Evolutionary conservation across 2,329 filamentous ascomycete species (phyloP).

Genomic region (Xylariaceae sp.): DNA sequence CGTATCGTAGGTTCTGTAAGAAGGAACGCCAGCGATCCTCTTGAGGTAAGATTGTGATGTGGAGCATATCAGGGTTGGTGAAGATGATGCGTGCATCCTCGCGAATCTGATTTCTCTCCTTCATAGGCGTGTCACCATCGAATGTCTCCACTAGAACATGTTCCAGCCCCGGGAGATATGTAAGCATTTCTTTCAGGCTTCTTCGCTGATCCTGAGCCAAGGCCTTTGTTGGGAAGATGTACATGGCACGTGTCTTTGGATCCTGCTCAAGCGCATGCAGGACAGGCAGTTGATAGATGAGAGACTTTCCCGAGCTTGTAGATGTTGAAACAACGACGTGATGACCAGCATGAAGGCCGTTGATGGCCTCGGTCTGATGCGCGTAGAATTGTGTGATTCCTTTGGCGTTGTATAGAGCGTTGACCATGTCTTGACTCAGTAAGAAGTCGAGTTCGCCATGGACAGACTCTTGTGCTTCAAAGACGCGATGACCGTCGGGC

Average conservation of each 20-base stretch:
- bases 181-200: slow-evolving; percentile 79
- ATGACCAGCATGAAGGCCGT: slow-evolving; percentile 73
- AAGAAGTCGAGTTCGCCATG: slow-evolving; percentile 82
- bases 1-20: slow-evolving; percentile 81
- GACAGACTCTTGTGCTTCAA: slow-evolving; percentile 76
- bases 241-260: slow-evolving; percentile 76
- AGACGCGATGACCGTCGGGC: slow-evolving; percentile 85
- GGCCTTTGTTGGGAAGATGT: slow-evolving; percentile 97
- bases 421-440: slow-evolving; percentile 88
- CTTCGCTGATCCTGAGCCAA: slow-evolving; percentile 90
- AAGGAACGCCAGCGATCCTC: slow-evolving; percentile 87
- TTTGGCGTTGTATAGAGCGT: slow-evolving; percentile 89
- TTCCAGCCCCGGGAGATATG: slow-evolving; percentile 74
- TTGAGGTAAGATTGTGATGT: slow-evolving; percentile 87
- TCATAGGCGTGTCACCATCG: slow-evolving; percentile 89
- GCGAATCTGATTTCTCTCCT: slow-evolving; percentile 70
- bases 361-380: slow-evolving; percentile 92
- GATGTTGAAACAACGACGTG: slow-evolving; percentile 93
- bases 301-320: slow-evolving; percentile 91
- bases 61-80: slow-evolving; percentile 97
- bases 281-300: slow-evolving; percentile 97
- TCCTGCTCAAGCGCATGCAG: slow-evolving; percentile 81
- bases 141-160: slow-evolving; percentile 84
- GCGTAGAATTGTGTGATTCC: slow-evolving; percentile 82
- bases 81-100: slow-evolving; percentile 92